Base-by-base conservation (phyloP, 23 red algal genomes). In the Gracilaria vermiculophylla region DNA sequence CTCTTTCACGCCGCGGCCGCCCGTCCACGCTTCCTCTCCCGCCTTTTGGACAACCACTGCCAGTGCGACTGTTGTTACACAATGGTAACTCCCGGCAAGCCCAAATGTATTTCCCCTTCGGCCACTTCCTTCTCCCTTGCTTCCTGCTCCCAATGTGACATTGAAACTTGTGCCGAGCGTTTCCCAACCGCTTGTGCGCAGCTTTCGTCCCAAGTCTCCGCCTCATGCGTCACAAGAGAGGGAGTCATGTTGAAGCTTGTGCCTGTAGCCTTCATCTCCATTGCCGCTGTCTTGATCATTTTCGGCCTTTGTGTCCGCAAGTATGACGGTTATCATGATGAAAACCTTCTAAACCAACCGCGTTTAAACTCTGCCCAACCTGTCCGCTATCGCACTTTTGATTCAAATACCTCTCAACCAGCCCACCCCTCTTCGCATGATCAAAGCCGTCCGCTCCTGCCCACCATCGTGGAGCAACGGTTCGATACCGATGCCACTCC, bases 41-140 rank as follows among this genome's bases (percentile, higher is more conserved):
- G 67, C 17, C 67, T 73, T 39, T 40, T 73, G 5, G 67, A 73
- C 1, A 73, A 75, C 84, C 77, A 51, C 19, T 88, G 84, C 33
- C 84, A 88, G n/a, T 88, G 84, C 58, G 84, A 76, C 24, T 88
- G 84, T 37, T 88, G 84, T 58, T 88, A 88, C 69, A 14, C 39
- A n/a, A 36, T 77, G 11, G 84, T 69, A n/a, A 47, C 14, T 13
- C 45, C 42, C 16, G 57, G 57, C 1, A 50, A 56, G 9, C 64
- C 84, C 17, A 51, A 77, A 64, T 88, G 84, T 32, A 53, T 88
- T 9, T 47, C 83, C 1, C 66, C 66, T 34, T 48, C 52, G 4
- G 52, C 53, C 54, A 88, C 69, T 12, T 88, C 84, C n/a, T 88
- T 88, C 41, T 49, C 50, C 43, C 69, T 88, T 37, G 5, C 24